Evolutionary conservation across 2,329 filamentous ascomycete species (phyloP), one percentile per base, ranked within the genome.

Genomic region (Cytospora leucostoma): DNA sequence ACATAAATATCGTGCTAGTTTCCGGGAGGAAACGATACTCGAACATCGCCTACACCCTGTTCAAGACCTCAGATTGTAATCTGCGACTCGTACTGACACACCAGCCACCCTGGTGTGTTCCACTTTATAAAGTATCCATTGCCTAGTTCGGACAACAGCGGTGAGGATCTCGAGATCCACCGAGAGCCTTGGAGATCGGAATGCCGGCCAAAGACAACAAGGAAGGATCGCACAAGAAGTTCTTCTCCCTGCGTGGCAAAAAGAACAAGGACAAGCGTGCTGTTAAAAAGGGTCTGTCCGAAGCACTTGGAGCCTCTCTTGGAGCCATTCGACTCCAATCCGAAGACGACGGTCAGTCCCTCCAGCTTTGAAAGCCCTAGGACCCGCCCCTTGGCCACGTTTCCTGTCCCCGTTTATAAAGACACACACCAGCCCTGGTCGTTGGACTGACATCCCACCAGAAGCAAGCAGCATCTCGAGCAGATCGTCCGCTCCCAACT

Each of bases 321-420:
- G 64, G 64, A 51, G 64, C 53, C 35, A 66, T 66, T 50, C 61
- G 61, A 19, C 61, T 66, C 40, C 53, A 21, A 33, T 54, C 61
- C 55, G 64, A 66, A 37, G 64, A 66, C 64, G 64, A 66, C 59
- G 61, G 64, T 66, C 55, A 66, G 64, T 34, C 13, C 19, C n/a
- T n/a, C 19, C 27, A 34, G 51, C 59, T 32, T 52, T 19, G n/a
- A 21, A 15, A 27, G 27, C 27, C 27, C 27, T 27, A 27, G 27
- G 44, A 49, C 52, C 51, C 33, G 56, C 51, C 57, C 57, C 50
- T 50, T 59, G 50, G 49, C 63, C 64, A 65, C 64, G 64, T 65
- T 61, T 55, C 49, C 61, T 44, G 58, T 64, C 64, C 61, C 61
- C 64, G 64, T 64, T 61, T 64, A 66, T 66, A 61, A 61, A 47